Evolutionary conservation across 371 early-diverging fungal genomes (phyloP), one percentile per base, ranked within the genome.

Genomic region (Quaeritorhiza haematococci): DNA sequence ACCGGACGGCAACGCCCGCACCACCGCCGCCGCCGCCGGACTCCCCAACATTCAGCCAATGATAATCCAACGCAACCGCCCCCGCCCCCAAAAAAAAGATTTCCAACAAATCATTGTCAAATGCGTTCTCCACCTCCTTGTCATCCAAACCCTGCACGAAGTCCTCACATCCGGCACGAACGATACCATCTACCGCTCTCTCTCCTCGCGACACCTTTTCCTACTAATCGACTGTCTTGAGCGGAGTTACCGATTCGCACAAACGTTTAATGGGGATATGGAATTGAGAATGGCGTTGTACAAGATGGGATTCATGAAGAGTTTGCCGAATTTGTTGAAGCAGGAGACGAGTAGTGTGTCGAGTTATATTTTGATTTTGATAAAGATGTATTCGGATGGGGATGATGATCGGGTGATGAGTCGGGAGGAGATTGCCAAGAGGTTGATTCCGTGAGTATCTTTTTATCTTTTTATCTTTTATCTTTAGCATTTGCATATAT

Each of bases 291-390:
- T 87, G 72, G 86, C 87, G 0, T 64, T 95, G 27, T 89, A 88
- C 72, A 77, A 82, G 68, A 75, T 76, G 68, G 77, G 94, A 3
- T 91, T 91, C 57, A 93, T 92, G 92, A 88, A 90, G 48, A 88
- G 90, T 42, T 71, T 92, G 56, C 96, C 96, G 28, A 92, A 92
- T 58, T 58, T 96, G 51, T 68, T 93, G 45, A 89, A 90, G 58
- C 92, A 93, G 68, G 79, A 79, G 64, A 79, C 79, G n/a, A 68
- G 59, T 85, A 92, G 76, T 47, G 78, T 76, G 10, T 60, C 70
- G 7, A 64, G 65, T 21, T 78, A 74, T 52, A 41, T 80, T 32
- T 33, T 50, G 7, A 58, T 66, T 32, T 45, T 79, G 53, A 64
- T 78, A 33, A 66, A 71, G 47, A 73, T 77, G 69, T 71, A 69